Conservation (phyloP, 306 rosid genomes). For the Cicer pinnatifidum region DNA sequence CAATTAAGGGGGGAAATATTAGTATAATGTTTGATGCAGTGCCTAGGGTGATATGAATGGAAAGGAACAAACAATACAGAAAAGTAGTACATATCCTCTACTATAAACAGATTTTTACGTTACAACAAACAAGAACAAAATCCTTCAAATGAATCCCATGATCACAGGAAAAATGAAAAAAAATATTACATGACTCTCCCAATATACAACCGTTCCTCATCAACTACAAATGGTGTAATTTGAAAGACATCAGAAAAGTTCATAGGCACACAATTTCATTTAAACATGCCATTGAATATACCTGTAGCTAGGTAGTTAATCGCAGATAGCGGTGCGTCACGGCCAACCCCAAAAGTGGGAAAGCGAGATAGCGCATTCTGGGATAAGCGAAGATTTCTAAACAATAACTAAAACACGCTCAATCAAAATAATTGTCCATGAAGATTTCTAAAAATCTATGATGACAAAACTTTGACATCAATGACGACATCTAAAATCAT, state of each 20-base stretch:
- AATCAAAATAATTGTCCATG: neutral
- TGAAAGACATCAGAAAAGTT: neutral
- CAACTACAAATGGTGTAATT: conserved; percentile 20
- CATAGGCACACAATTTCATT: neutral
- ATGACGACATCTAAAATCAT: conserved; percentile 1
- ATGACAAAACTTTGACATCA: neutral
- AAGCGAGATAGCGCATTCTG: too few species aligned
- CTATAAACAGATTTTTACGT: neutral
- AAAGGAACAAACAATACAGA: conserved; percentile 12
- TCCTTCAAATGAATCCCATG: neutral
- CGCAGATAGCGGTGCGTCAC: too few species aligned
- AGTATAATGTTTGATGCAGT: neutral
- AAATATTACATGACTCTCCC: neutral
- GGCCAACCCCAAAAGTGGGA: too few species aligned
- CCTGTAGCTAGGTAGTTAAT: neutral
- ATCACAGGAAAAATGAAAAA: neutral
- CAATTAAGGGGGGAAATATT: neutral
- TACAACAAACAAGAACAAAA: conserved; percentile 11
- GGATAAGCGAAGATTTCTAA: neutral
- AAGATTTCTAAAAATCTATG: conserved; percentile 9
- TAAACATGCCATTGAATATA: neutral
- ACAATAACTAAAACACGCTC: neutral
- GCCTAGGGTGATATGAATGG: neutral
- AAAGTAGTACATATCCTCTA: neutral
- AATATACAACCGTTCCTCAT: conserved; percentile 7